Evolutionary conservation across 495 filamentous ascomycete genomes (phyloP), one percentile per base, ranked within the genome.

Genomic region (Ascobolus immersus): DNA sequence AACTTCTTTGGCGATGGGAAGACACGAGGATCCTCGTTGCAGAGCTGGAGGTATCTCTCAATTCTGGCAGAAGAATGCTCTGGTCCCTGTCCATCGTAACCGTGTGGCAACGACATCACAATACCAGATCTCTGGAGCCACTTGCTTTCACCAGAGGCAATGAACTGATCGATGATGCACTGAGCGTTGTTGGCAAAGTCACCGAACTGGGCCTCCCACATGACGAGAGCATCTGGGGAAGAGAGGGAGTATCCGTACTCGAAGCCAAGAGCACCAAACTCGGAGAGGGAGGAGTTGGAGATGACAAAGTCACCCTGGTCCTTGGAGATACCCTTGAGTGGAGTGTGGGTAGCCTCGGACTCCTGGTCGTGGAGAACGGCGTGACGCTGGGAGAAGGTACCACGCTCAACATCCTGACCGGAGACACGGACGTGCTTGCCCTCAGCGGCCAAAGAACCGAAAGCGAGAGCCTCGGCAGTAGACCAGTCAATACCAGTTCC

Each of bases 151-250:
- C 89, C 86, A 26, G 89, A 89, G 25, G 89, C 86, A 44, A 96
- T 70, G 58, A 96, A 96, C 58, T 96, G 86, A 55, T 96, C 86
- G 49, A 93, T 81, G 57, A 96, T 89, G 53, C 81, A 91, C 55
- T 96, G 86, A 28, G 82, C 79, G 55, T 92, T 94, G 67, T 96
- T 96, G 61, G 82, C 86, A 43, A 96, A 96, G 56, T 96, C 86
- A 60, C 86, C 86, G 53, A 96, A 96, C 58, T 96, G 86, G 21
- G 86, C 86, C 56, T 96, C 86, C 86, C 86, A 96, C 67, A 96
- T 82, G 39, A 94, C 80, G 19, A 96, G 67, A 25, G 84, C 86
- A 52, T 91, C 84, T 24, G 86, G 86, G 28, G 89, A 93, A 35
- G 79, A 89, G 29, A 96, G 57, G 6, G 89, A 94, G 60, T 96